Conservation (phyloP, 176 grass and related monocot species). For the Oryza punctata region DNA sequence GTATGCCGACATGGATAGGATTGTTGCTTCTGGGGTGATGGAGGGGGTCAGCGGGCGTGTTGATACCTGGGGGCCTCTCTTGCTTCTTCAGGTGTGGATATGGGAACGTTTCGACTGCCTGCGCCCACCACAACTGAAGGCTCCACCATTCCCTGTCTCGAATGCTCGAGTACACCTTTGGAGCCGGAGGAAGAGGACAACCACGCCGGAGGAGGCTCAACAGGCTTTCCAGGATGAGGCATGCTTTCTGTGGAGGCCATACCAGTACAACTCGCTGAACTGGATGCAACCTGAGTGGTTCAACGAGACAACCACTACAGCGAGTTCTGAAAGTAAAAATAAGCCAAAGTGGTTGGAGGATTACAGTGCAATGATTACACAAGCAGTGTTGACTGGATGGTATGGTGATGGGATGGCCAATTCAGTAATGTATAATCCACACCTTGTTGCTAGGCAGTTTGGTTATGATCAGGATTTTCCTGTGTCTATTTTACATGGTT, state of each 20-base stretch:
- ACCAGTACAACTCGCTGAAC: conserved; percentile 34
- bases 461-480: conserved; percentile 64
- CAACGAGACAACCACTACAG: conserved; percentile 7
- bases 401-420: conserved; percentile 33
- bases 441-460: conserved; percentile 61
- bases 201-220: conserved; percentile 15
- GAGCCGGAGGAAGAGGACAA: conserved; percentile 41
- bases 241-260: conserved; percentile 57
- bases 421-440: conserved; percentile 51
- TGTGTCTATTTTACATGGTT: conserved; percentile 7
- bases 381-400: conserved; percentile 36
- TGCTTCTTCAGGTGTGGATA: conserved; percentile 63
- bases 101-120: conserved; percentile 54
- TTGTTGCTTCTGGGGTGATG: background rate
- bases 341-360: conserved; percentile 46
- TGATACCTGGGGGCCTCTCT: conserved; percentile 47
- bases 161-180: conserved; percentile 35
- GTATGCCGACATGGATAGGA: conserved; percentile 48
- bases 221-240: conserved; percentile 39
- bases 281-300: conserved; percentile 56
- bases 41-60: conserved; percentile 10
- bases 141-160: conserved; percentile 34
- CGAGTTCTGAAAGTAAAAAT: conserved; percentile 33
- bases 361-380: conserved; percentile 46
- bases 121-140: conserved; percentile 27